Conservation (phyloP, 176 grass and related monocot genomes). For the Eragrostis curvula region DNA sequence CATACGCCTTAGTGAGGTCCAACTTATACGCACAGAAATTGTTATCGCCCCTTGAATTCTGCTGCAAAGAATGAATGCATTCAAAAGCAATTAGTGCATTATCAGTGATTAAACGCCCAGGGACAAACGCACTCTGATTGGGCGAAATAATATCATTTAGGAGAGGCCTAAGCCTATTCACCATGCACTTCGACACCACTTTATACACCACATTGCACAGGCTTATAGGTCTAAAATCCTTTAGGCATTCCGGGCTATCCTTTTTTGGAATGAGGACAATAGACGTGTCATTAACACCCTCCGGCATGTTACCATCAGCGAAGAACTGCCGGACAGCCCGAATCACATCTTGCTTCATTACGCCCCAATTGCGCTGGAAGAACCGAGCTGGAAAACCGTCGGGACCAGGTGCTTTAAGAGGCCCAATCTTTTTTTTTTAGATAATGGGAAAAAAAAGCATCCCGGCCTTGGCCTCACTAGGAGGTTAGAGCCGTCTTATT, state of each 20-base stretch:
- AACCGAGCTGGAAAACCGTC: no score
- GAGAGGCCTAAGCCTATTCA: background rate
- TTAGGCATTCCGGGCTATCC: fast-evolving
- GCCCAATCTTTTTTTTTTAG: no score
- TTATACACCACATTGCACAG: background rate
- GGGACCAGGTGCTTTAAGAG: no score
- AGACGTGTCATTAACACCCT: no score
- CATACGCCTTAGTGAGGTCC: no score
- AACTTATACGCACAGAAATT: background rate
- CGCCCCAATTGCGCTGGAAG: no score
- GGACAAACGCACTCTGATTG: background rate
- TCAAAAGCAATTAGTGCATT: background rate
- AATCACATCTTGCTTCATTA: no score
- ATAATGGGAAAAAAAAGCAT: no score
- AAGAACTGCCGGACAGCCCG: no score
- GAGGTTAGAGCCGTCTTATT: no score
- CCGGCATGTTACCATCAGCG: no score
- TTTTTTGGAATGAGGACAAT: background rate
- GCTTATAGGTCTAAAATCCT: background rate
- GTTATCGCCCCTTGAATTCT: background rate
- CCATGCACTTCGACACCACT: background rate
- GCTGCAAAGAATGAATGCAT: background rate
- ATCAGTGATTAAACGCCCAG: background rate
- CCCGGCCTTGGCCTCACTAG: no score
- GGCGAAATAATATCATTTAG: background rate